Conservation (phyloP, 441 rosid genomes). For the Caryocar brasiliense region DNA sequence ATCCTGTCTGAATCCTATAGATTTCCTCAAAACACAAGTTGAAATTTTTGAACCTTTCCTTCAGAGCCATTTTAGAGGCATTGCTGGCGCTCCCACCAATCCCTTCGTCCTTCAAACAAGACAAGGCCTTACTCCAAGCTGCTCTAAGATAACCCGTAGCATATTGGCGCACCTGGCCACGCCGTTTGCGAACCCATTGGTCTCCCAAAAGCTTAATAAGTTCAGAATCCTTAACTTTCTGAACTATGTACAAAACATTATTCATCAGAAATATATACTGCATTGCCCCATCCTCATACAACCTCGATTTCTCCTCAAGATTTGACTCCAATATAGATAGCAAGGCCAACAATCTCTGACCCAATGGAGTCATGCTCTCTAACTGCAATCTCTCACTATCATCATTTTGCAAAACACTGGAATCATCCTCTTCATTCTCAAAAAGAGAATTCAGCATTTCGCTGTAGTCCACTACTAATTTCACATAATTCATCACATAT, state of each 20-base stretch:
- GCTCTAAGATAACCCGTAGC: constrained; percentile 88
- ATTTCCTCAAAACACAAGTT: constrained; percentile 86
- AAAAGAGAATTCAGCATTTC: constrained; percentile 53
- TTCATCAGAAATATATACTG: constrained; percentile 77
- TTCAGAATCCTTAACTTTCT: constrained; percentile 86
- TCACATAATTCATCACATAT: constrained; percentile 87
- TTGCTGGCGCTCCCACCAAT: constrained; percentile 57
- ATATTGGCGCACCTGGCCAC: constrained; percentile 68
- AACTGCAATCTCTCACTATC: constrained; percentile 12
- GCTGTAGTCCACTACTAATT: constrained; percentile 75
- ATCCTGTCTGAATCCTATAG: constrained; percentile 78
- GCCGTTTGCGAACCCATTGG: constrained; percentile 81
- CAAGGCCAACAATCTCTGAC: constrained; percentile 45
- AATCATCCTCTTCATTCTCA: constrained; percentile 40
- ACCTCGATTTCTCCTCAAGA: constrained; percentile 74
- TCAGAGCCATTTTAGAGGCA: constrained; percentile 65
- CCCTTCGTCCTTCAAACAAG: constrained; percentile 79
- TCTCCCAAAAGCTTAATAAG: constrained; percentile 70
- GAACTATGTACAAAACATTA: constrained; percentile 74
- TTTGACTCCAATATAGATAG: constrained; percentile 59
- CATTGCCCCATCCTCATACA: constrained; percentile 70
- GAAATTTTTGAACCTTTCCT: constrained; percentile 84
- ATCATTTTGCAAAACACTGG: constrained; percentile 18
- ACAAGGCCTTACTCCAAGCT: constrained; percentile 68
- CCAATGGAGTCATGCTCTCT: constrained; percentile 46